Base-by-base conservation (phyloP, 352 stramenopile species). In the Phytophthora crassamura region DNA sequence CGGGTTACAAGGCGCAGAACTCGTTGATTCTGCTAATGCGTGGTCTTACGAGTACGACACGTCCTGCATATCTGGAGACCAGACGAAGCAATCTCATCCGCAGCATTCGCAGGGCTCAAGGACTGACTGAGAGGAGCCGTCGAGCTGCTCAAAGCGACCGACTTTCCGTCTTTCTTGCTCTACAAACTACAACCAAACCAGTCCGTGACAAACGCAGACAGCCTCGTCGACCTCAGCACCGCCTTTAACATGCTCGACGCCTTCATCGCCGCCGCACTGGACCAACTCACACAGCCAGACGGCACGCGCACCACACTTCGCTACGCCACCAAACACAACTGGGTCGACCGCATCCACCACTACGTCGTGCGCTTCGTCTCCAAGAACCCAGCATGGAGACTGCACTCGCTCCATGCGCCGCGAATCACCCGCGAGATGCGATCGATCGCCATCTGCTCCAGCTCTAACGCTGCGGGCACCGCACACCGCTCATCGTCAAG, bases 1-100 rank as follows among this genome's bases (percentile, higher is more conserved):
- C 25, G 68, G 49, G 25, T 56, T 53, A 12, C 46, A 74, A 42
- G 72, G 60, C 12, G 30, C 8, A 36, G 41, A 47, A 3, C 43
- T 34, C 0, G 45, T 83, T 7, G 42, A 58, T 6, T 50, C 48
- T 0, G 58, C 62, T 0, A 38, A 28, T 1, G 41, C 71, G 7
- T 84, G 75, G 75, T 64, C 66, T 8, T 84, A 82, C 56, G 41
- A 78, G 38, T 82, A 72, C 33, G 73, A 82, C 25, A 74, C 73
- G 50, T 88, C 15, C 54, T 51, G 5, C 78, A 86, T 15, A 64
- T 84, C 16, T 50, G 36, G 32, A 42, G 50, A 14, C 66, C 42
- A 20, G 5, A 50, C 5, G 42, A 35, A 20, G 20, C 34, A 20
- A 50, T 22, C 12, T 3, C 22, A 35, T 36, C 34, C 8, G 33